phyloP scores from a whole-genome alignment of 345 rosid genomes.

The Aethionema arabicum region DNA sequence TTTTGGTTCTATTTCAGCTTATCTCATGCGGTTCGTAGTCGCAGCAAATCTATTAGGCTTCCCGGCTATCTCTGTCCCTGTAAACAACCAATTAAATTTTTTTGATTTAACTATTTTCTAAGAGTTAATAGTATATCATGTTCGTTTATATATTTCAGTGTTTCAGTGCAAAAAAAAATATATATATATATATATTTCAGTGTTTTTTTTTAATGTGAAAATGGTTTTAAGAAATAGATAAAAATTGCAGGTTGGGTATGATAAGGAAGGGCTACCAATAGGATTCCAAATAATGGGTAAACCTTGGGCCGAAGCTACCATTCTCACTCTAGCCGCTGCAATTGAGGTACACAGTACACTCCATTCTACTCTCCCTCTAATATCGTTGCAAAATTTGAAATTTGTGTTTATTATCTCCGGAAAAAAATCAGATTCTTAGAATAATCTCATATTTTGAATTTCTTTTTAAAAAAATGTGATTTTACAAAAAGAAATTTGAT shows the following conservation, averaged over 20 bases:
- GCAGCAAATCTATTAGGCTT: constrained; percentile 79
- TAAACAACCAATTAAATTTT: constrained; percentile 42
- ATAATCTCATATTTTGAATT: constrained; percentile 2
- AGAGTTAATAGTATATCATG: not conserved
- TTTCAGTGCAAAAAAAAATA: too few species aligned
- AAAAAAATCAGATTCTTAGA: not conserved
- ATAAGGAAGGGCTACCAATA: constrained; percentile 82
- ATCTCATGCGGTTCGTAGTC: constrained; percentile 65
- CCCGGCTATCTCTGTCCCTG: constrained; percentile 84
- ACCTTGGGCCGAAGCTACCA: constrained; percentile 85
- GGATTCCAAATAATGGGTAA: constrained; percentile 79
- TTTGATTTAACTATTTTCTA: not conserved
- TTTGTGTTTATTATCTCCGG: not conserved
- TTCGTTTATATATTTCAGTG: not conserved
- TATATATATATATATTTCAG: too few species aligned
- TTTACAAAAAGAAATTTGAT: too few species aligned
- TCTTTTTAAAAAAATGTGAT: not conserved
- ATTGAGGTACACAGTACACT: constrained; percentile 64
- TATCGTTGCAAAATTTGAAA: not conserved
- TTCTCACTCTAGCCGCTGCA: constrained; percentile 66
- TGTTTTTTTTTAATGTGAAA: not conserved
- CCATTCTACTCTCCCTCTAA: not conserved
- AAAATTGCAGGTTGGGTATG: constrained; percentile 65
- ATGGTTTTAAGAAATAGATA: not conserved
- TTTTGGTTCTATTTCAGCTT: constrained; percentile 41